Conservation (phyloP, 306 rosid species). For the Geum urbanum region DNA sequence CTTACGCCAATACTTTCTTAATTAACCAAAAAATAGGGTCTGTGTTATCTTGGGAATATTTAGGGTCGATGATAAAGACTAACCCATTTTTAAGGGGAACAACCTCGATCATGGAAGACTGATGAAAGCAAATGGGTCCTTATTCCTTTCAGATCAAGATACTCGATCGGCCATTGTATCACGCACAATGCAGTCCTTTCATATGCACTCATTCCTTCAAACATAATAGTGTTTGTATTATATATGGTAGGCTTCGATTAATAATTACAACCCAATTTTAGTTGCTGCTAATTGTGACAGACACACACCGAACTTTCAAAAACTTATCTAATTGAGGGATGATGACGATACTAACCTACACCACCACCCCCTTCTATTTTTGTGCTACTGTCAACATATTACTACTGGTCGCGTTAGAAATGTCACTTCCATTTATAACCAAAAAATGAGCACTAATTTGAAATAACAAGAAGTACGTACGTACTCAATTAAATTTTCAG, state of each 20-base stretch:
- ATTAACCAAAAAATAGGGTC: not conserved
- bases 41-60: not conserved
- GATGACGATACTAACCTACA: too few species aligned
- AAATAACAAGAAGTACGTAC: too few species aligned
- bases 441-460: too few species aligned
- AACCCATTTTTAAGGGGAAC: conserved; percentile 29
- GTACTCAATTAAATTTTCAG: too few species aligned
- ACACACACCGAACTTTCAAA: conserved; percentile 1
- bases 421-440: too few species aligned
- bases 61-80: conserved; percentile 27
- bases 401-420: too few species aligned
- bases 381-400: too few species aligned
- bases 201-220: not conserved
- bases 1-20: too few species aligned
- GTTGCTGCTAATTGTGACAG: not conserved
- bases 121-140: conserved; percentile 12
- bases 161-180: not conserved
- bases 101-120: not conserved
- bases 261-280: not conserved
- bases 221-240: not conserved
- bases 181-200: not conserved
- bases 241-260: not conserved
- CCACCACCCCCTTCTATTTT: too few species aligned
- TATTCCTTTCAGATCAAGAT: not conserved
- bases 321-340: not conserved